Conservation (phyloP, 148 eudicot species). For the Hydrangea macrophylla region DNA sequence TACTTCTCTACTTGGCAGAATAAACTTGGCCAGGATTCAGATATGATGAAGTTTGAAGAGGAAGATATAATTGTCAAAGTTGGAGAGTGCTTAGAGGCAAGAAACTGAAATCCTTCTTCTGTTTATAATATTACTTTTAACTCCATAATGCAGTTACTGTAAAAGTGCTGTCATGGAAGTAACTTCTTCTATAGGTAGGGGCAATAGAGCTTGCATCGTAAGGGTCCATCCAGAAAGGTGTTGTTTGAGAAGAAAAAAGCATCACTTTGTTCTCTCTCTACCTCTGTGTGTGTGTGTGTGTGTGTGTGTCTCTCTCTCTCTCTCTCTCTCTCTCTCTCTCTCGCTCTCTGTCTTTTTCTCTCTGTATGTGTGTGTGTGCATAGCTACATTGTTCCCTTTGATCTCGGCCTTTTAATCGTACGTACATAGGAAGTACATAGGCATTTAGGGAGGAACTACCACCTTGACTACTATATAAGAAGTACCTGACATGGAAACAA, state of each 20-base stretch:
- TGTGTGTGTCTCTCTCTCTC: too few species aligned
- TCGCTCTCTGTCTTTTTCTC: too few species aligned
- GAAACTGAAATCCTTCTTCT: constrained; percentile 20
- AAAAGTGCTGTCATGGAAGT: background rate
- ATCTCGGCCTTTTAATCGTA: constrained; percentile 3
- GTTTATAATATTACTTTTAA: background rate
- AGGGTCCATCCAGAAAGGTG: too few species aligned
- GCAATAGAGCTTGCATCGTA: background rate
- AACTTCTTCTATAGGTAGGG: background rate
- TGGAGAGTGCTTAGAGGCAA: constrained; percentile 87
- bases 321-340: too few species aligned
- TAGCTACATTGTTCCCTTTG: background rate
- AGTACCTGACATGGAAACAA: background rate
- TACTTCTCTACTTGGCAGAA: constrained; percentile 39
- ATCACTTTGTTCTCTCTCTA: constrained; percentile 14
- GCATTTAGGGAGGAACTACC: constrained; percentile 5
- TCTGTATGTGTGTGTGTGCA: too few species aligned
- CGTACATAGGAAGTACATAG: background rate
- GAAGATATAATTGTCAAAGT: constrained; percentile 87
- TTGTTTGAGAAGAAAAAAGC: too few species aligned
- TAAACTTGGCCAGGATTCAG: constrained; percentile 68
- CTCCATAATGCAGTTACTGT: background rate
- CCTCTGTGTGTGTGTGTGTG: too few species aligned
- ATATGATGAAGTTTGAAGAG: constrained; percentile 56
- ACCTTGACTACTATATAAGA: background rate